Evolutionary conservation across 2,329 filamentous ascomycete species (phyloP).

Genomic region (Raffaelea arxii): DNA sequence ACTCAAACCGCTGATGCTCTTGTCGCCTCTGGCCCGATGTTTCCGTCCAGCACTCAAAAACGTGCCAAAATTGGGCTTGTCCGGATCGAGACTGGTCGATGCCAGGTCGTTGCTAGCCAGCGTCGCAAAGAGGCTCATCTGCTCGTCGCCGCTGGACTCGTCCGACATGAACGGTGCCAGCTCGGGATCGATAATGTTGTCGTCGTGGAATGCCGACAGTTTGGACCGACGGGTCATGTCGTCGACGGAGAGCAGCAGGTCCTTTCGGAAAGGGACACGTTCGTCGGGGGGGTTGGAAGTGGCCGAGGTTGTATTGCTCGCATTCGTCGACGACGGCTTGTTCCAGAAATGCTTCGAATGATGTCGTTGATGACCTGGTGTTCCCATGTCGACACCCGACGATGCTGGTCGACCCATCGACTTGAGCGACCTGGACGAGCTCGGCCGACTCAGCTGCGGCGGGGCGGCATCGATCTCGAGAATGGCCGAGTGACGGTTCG

Average conservation of each 20-base stretch:
- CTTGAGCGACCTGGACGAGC: slow-evolving; percentile 81
- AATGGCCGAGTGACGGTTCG: slow-evolving; percentile 77
- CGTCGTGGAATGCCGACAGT: slow-evolving; percentile 89
- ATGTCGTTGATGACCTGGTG: slow-evolving; percentile 75
- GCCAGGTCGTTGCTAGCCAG: slow-evolving; percentile 57
- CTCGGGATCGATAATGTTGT: slow-evolving; percentile 97
- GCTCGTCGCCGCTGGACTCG: slow-evolving; percentile 86
- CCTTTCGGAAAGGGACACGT: slow-evolving; percentile 76
- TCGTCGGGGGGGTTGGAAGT: no score
- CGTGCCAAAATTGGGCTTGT: slow-evolving; percentile 63
- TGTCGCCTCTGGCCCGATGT: slow-evolving; percentile 66
- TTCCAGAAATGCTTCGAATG: slow-evolving; percentile 78
- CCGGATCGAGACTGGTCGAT: slow-evolving; percentile 60
- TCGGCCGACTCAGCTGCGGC: slow-evolving; percentile 77
- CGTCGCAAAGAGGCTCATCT: slow-evolving; percentile 74
- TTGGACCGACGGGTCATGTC: slow-evolving; percentile 55
- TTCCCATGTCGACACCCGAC: no score
- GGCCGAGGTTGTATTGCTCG: no score
- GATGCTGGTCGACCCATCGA: slow-evolving; percentile 69
- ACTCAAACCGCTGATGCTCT: slow-evolving; percentile 62
- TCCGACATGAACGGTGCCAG: slow-evolving; percentile 93
- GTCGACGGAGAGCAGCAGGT: slow-evolving; percentile 54
- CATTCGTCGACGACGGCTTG: slow-evolving; percentile 53
- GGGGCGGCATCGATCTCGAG: slow-evolving; percentile 73
- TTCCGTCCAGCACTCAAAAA: slow-evolving; percentile 66